Conservation (phyloP, 805 yeast species). For the Starmerella powellii region DNA sequence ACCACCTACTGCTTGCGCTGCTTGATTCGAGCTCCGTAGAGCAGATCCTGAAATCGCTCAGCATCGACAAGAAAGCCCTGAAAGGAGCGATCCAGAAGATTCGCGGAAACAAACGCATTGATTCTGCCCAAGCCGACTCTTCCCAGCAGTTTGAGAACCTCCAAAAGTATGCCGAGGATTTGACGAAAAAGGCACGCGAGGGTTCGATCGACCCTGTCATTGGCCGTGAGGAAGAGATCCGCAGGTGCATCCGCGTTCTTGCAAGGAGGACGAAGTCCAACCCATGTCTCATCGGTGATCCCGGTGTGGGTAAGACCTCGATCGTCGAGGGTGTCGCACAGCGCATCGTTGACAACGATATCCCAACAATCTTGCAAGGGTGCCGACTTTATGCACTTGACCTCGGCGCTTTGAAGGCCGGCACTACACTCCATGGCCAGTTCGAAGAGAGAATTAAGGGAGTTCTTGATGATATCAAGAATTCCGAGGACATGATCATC, state of each 20-base stretch:
- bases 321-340: slow-evolving; percentile 98
- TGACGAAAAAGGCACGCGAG: slow-evolving; percentile 84
- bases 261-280: slow-evolving; percentile 97
- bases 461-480: slow-evolving; percentile 84
- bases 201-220: slow-evolving; percentile 97
- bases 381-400: slow-evolving; percentile 80
- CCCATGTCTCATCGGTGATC: slow-evolving; percentile 94
- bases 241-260: slow-evolving; percentile 85
- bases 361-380: slow-evolving; percentile 73
- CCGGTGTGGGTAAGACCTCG: slow-evolving; percentile 98
- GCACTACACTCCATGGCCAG: slow-evolving; percentile 97
- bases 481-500: slow-evolving; percentile 72
- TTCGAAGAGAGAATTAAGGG: slow-evolving; percentile 97
- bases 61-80: slow-evolving; percentile 55
- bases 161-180: slow-evolving; percentile 79
- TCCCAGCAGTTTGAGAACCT: slow-evolving; percentile 73
- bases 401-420: slow-evolving; percentile 93
- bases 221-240: slow-evolving; percentile 96
- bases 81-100: slow-evolving; percentile 66
- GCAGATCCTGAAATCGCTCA: slow-evolving; percentile 53
- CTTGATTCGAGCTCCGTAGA: slow-evolving; percentile 66
- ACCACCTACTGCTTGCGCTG: slow-evolving; percentile 76
- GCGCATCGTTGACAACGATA: slow-evolving; percentile 89
- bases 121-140: slow-evolving; percentile 87
- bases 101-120: slow-evolving; percentile 85